Evolutionary conservation across 31 red algal species (phyloP).

Genomic region (Porphyra umbilicalis): DNA sequence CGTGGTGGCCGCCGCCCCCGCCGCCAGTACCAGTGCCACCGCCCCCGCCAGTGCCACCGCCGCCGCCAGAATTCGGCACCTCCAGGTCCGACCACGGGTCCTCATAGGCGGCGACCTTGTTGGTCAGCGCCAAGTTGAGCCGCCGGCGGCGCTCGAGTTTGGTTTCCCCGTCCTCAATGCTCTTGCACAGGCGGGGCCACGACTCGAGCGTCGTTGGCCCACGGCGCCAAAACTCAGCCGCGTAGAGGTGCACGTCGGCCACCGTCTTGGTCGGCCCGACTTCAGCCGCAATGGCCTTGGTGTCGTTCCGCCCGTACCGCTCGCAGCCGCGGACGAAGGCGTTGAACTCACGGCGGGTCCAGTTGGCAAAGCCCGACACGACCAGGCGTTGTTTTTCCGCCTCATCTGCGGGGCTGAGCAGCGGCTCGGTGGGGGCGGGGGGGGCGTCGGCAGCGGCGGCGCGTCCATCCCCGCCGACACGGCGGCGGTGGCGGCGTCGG

Average conservation of each 20-base stretch:
- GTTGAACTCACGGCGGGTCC: constrained; percentile 87
- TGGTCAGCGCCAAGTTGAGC: constrained; percentile 67
- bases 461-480: constrained; percentile 37
- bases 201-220: constrained; percentile 62
- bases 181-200: constrained; percentile 65
- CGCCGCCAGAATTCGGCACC: constrained; percentile 14
- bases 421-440: constrained; percentile 20
- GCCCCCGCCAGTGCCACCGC: not conserved
- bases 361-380: constrained; percentile 64
- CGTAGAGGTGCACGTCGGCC: constrained; percentile 70
- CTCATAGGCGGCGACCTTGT: constrained; percentile 72
- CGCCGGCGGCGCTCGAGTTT: constrained; percentile 85
- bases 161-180: constrained; percentile 93
- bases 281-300: constrained; percentile 77
- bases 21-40: too few species aligned
- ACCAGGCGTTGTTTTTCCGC: constrained; percentile 61
- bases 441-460: constrained; percentile 44
- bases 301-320: constrained; percentile 82
- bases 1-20: constrained; percentile 14
- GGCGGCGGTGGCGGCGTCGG: not conserved
- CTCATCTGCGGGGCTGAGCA: constrained; percentile 62
- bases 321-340: constrained; percentile 84
- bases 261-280: constrained; percentile 68
- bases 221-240: constrained; percentile 91
- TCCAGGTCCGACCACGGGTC: constrained; percentile 73